Conservation (phyloP, 2,329 filamentous ascomycete genomes). For the Dothistroma pini region DNA sequence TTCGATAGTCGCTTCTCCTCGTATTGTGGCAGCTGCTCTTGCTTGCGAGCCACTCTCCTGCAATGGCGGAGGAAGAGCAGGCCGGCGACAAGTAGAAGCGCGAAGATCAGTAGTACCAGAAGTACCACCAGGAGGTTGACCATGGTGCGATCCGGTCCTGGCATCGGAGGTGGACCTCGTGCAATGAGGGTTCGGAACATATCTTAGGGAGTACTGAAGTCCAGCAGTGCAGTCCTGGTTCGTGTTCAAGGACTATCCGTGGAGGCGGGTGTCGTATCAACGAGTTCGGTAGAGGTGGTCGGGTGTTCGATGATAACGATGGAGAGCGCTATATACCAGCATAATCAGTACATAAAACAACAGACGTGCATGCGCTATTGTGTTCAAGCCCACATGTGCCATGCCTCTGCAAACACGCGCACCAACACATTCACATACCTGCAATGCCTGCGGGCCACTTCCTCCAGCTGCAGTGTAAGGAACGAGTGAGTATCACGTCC, state of each 20-base stretch:
- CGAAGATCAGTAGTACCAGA: slow-evolving; percentile 71
- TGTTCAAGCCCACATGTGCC: neutral
- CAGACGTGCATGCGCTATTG: neutral
- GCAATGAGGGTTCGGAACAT: slow-evolving; percentile 45
- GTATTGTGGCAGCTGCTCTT: slow-evolving; percentile 65
- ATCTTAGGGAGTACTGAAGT: slow-evolving; percentile 5
- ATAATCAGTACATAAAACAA: neutral
- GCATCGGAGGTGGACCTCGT: slow-evolving; percentile 42
- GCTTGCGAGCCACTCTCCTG: slow-evolving; percentile 42
- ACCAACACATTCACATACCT: slow-evolving; percentile 9
- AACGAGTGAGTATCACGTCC: slow-evolving; percentile 45
- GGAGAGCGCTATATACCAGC: neutral
- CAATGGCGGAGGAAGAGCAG: slow-evolving; percentile 72
- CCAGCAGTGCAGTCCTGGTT: slow-evolving; percentile 5
- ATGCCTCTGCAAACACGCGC: neutral
- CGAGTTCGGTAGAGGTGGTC: neutral
- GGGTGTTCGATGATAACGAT: slow-evolving; percentile 8
- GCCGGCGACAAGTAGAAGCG: slow-evolving; percentile 61
- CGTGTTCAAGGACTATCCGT: neutral
- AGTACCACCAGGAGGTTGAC: slow-evolving; percentile 76
- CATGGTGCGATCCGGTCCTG: slow-evolving; percentile 57
- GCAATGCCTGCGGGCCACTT: slow-evolving; percentile 1
- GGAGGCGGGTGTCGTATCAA: neutral
- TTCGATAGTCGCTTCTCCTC: slow-evolving; percentile 55
- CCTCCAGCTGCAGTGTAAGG: slow-evolving; percentile 2